phyloP scores from a whole-genome alignment of 2,329 filamentous ascomycete genomes.

The Hypoxylon sp. region DNA sequence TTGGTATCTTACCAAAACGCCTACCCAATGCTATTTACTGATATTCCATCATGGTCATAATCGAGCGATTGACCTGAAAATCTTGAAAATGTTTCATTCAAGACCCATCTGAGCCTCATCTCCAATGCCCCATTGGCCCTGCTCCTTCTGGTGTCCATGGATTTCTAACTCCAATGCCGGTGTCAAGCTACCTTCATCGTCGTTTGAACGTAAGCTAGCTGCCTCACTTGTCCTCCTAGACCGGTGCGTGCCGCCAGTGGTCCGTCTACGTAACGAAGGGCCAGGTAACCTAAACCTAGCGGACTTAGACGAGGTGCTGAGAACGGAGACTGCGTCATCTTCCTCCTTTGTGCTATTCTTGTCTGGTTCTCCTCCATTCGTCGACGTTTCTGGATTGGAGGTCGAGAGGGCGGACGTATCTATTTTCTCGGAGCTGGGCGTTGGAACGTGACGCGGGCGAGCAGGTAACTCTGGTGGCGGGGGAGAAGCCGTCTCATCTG shows the following conservation, averaged over 20 bases:
- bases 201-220: constrained; percentile 58
- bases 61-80: not conserved
- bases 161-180: constrained; percentile 64
- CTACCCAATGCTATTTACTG: constrained; percentile 42
- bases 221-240: constrained; percentile 61
- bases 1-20: constrained; percentile 51
- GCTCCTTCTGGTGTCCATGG: constrained; percentile 68
- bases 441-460: constrained; percentile 47
- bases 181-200: constrained; percentile 50
- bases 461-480: constrained; percentile 51
- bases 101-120: constrained; percentile 89
- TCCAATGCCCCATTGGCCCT: constrained; percentile 80
- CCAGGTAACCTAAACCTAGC: constrained; percentile 47
- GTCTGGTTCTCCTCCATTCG: constrained; percentile 34
- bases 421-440: constrained; percentile 42
- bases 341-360: constrained; percentile 40
- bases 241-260: constrained; percentile 53
- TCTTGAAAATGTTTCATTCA: constrained; percentile 65
- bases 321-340: constrained; percentile 51
- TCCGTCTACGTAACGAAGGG: constrained; percentile 47
- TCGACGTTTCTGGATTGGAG: constrained; percentile 40
- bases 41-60: constrained; percentile 24
- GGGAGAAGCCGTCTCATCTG: constrained; percentile 51
- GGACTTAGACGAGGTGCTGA: constrained; percentile 54
- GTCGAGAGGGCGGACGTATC: constrained; percentile 26